Evolutionary conservation across 2,329 filamentous ascomycete genomes (phyloP).

Genomic region (Curvularia lunata): DNA sequence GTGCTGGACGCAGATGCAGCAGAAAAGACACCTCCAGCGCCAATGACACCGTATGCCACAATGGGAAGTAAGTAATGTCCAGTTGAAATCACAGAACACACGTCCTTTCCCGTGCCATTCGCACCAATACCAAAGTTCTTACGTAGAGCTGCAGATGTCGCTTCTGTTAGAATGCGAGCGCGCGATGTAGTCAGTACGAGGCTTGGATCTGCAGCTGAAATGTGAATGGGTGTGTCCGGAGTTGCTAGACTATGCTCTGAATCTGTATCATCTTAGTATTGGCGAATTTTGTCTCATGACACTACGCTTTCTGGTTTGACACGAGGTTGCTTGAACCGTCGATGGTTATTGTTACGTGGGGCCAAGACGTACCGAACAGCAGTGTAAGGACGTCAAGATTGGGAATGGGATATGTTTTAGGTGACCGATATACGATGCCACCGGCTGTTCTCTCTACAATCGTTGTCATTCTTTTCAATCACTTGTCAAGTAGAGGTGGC

Average conservation of each 20-base stretch:
- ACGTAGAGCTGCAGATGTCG: slow-evolving; percentile 64
- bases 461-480: slow-evolving; percentile 34
- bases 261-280: slow-evolving; percentile 20
- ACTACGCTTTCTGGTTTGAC: no score
- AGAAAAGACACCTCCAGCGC: slow-evolving; percentile 65
- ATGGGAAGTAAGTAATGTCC: slow-evolving; percentile 63
- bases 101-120: slow-evolving; percentile 54
- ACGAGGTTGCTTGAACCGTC: no score
- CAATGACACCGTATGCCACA: slow-evolving; percentile 63
- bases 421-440: slow-evolving; percentile 41
- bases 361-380: slow-evolving; percentile 47
- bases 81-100: slow-evolving; percentile 63
- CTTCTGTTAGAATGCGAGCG: slow-evolving; percentile 57
- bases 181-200: slow-evolving; percentile 61
- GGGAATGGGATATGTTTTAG: slow-evolving; percentile 44
- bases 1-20: slow-evolving; percentile 61
- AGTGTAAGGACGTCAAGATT: slow-evolving; percentile 51
- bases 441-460: slow-evolving; percentile 42
- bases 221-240: slow-evolving; percentile 62
- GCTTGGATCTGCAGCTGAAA: slow-evolving; percentile 63
- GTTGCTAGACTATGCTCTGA: slow-evolving; percentile 43
- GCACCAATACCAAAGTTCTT: slow-evolving; percentile 60
- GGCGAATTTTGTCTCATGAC: background rate
- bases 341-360: background rate
- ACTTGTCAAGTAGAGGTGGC: background rate